Percentiles rank a stretch among this genome's conserved stretches.
Conservation (phyloP, 2,329 filamentous ascomycete genomes). For the Pyrenophora teres region DNA sequence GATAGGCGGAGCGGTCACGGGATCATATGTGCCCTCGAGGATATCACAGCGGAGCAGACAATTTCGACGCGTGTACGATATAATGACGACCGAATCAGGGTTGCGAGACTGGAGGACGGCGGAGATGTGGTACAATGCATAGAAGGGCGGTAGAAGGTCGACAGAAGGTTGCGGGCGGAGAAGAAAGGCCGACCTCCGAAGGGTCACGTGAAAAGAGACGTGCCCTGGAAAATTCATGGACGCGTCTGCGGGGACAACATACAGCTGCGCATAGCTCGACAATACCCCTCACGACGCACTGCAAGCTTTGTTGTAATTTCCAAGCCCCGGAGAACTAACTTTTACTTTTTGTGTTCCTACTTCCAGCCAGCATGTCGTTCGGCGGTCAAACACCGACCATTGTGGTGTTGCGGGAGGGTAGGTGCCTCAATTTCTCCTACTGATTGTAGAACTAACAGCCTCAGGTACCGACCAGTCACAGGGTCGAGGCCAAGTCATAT, state of each 20-base stretch:
- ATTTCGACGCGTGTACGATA: slow-evolving; percentile 1
- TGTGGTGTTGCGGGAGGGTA: slow-evolving; percentile 96
- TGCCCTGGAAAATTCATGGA: slow-evolving; percentile 37
- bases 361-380: slow-evolving; percentile 75
- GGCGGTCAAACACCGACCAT: slow-evolving; percentile 97
- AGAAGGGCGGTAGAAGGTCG: slow-evolving; percentile 32
- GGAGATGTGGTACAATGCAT: slow-evolving; percentile 32
- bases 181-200: background rate
- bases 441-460: slow-evolving; percentile 24
- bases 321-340: background rate
- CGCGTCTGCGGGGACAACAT: slow-evolving; percentile 36
- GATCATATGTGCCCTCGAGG: slow-evolving; percentile 9
- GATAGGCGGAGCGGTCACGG: slow-evolving; percentile 13
- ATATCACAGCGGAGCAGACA: slow-evolving; percentile 4
- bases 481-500: slow-evolving; percentile 93
- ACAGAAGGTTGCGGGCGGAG: slow-evolving; percentile 15
- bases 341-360: slow-evolving; percentile 6
- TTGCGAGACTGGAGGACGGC: slow-evolving; percentile 6
- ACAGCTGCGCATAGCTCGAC: slow-evolving; percentile 30
- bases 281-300: slow-evolving; percentile 16
- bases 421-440: slow-evolving; percentile 48
- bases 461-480: slow-evolving; percentile 95
- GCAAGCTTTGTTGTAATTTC: slow-evolving; percentile 2
- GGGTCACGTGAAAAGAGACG: slow-evolving; percentile 15
- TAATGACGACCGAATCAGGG: slow-evolving; percentile 18